Percentiles rank a stretch among this genome's conserved stretches.
Evolutionary conservation across 75 land plant genomes (phyloP).

Genomic region (Picea sitchensis): DNA sequence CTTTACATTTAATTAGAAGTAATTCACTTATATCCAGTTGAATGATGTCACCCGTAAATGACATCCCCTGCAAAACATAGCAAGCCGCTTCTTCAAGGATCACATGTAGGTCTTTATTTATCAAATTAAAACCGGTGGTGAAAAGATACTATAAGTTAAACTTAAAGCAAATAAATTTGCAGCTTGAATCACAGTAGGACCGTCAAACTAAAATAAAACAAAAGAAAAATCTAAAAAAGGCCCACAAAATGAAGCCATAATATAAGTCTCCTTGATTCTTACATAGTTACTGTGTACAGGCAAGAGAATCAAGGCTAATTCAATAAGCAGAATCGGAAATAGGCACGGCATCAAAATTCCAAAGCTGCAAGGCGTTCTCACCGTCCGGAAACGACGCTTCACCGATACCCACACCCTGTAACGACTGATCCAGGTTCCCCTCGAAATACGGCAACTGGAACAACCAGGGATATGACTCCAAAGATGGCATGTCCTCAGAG

Average conservation of each 20-base stretch:
- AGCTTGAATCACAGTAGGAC: not conserved
- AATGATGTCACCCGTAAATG: not conserved
- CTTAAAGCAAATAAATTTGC: not conserved
- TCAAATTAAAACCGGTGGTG: not conserved
- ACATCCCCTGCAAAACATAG: not conserved
- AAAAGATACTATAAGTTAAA: not conserved
- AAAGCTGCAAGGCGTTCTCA: constrained; percentile 3
- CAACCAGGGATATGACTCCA: not conserved
- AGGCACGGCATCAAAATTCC: constrained; percentile 6
- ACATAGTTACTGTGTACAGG: not conserved
- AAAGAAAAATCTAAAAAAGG: not conserved
- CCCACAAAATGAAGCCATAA: not conserved
- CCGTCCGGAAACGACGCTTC: not conserved
- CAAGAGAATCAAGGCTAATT: not conserved
- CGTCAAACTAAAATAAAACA: not conserved
- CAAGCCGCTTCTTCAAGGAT: not conserved
- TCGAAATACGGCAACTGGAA: constrained; percentile 4
- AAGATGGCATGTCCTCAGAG: not conserved
- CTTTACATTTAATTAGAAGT: not conserved
- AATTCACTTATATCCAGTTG: not conserved
- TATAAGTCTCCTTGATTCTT: not conserved
- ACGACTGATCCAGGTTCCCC: constrained; percentile 2
- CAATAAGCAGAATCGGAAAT: constrained; percentile 1
- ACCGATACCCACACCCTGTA: not conserved
- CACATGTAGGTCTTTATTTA: not conserved